phyloP scores from a whole-genome alignment of 1,284 basidiomycete species.

The Peniophora sp. region DNA sequence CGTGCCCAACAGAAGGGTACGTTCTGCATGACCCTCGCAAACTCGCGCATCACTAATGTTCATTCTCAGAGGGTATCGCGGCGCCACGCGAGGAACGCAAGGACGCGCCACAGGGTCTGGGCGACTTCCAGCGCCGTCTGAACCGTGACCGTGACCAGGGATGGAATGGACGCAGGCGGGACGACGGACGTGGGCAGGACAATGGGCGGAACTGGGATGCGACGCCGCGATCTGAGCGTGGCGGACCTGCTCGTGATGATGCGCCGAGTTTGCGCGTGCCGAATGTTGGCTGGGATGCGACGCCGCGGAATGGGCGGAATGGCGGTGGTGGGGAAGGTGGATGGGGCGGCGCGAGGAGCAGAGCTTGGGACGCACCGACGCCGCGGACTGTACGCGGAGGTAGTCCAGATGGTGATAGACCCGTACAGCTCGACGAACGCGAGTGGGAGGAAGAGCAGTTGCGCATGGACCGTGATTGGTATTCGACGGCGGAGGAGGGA shows the following conservation, averaged over 20 bases:
- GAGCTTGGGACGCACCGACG: constrained; percentile 83
- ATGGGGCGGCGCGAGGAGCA: constrained; percentile 50
- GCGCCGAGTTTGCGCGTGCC: constrained; percentile 84
- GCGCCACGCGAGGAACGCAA: constrained; percentile 43
- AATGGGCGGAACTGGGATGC: constrained; percentile 48
- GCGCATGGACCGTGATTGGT: constrained; percentile 89
- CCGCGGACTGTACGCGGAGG: constrained; percentile 59
- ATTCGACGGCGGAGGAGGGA: constrained; percentile 83
- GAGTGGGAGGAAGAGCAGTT: constrained; percentile 97
- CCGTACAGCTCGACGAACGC: constrained; percentile 54
- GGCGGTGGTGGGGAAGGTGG: constrained; percentile 42
- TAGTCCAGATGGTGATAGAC: constrained; percentile 54
- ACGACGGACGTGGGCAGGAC: constrained; percentile 13
- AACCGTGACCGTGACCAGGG: constrained; percentile 47
- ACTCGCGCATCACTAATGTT: constrained; percentile 2
- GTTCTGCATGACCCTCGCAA: constrained; percentile 1
- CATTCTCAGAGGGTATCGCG: constrained; percentile 48
- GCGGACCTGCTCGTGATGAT: constrained; percentile 45
- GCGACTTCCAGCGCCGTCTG: constrained; percentile 62
- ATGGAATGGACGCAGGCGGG: constrained; percentile 15
- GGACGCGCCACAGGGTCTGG: constrained; percentile 56
- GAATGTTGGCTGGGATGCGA: constrained; percentile 86
- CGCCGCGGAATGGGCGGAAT: constrained; percentile 54
- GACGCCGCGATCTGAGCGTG: constrained; percentile 62
- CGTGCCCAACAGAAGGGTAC: constrained; percentile 61